Conservation (phyloP, 1,284 basidiomycete species). For the Marasmius oreades region DNA sequence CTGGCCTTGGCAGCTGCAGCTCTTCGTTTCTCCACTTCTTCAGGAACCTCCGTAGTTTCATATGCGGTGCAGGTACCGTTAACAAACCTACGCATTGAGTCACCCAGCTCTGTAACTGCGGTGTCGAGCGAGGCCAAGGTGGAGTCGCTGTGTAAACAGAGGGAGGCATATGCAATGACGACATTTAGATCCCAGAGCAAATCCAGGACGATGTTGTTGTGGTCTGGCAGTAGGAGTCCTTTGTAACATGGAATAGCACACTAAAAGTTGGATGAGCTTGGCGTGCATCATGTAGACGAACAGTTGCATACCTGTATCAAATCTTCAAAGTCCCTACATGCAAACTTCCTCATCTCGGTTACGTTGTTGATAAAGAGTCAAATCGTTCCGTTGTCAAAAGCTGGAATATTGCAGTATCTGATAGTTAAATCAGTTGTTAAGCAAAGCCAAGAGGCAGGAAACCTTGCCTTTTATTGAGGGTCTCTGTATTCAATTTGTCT, state of each 20-base stretch:
- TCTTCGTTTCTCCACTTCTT: not conserved
- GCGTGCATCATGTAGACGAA: not conserved
- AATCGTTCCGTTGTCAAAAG: constrained; percentile 18
- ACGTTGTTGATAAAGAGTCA: constrained; percentile 25
- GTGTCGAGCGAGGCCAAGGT: not conserved
- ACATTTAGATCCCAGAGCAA: constrained; percentile 10
- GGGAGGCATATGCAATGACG: constrained; percentile 22
- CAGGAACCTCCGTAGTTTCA: not conserved
- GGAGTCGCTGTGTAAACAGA: constrained; percentile 18
- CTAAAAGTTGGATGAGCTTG: not conserved
- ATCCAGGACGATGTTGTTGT: constrained; percentile 9
- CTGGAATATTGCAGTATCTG: not conserved
- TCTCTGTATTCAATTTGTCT: not conserved
- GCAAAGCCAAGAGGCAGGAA: not conserved
- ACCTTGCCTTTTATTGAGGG: not conserved
- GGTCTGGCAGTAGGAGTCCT: constrained; percentile 15
- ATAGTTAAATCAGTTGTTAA: not conserved
- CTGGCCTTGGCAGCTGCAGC: not conserved
- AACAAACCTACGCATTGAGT: not conserved
- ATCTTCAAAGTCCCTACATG: constrained; percentile 31
- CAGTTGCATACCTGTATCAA: constrained; percentile 27
- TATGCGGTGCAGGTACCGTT: not conserved
- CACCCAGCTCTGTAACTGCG: not conserved
- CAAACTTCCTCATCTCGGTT: constrained; percentile 29
- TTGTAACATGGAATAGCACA: constrained; percentile 24